phyloP scores from a whole-genome alignment of 1,139 yeast species.

The Candida tropicalis region DNA sequence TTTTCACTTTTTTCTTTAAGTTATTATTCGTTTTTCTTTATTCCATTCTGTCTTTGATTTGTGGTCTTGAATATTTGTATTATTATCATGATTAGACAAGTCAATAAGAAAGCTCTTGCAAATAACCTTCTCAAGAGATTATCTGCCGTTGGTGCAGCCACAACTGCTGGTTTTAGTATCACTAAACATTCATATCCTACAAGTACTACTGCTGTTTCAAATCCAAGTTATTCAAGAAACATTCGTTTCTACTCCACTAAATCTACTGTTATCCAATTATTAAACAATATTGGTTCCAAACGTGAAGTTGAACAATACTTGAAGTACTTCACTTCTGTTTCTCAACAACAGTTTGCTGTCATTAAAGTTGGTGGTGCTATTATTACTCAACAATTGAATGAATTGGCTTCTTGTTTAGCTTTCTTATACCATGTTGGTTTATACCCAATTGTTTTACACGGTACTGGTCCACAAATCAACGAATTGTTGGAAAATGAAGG shows the following conservation, averaged over 20 bases:
- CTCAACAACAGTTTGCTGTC: slow-evolving; percentile 96
- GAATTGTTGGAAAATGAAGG: slow-evolving; percentile 92
- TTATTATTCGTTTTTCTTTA: slow-evolving; percentile 1
- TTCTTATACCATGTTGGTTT: slow-evolving; percentile 96
- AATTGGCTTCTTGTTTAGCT: slow-evolving; percentile 93
- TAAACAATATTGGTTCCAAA: slow-evolving; percentile 95
- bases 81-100: slow-evolving; percentile 24
- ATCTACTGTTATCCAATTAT: slow-evolving; percentile 90
- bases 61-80: not conserved
- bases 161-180: slow-evolving; percentile 2
- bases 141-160: slow-evolving; percentile 6
- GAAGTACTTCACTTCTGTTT: slow-evolving; percentile 93
- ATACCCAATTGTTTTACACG: slow-evolving; percentile 95
- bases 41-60: not conserved
- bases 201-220: slow-evolving; percentile 4
- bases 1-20: slow-evolving; percentile 4
- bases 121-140: slow-evolving; percentile 9
- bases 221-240: slow-evolving; percentile 2
- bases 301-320: slow-evolving; percentile 97
- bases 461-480: slow-evolving; percentile 98
- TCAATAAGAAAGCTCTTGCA: slow-evolving; percentile 14
- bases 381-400: slow-evolving; percentile 90
- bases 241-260: slow-evolving; percentile 58
- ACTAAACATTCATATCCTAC: slow-evolving; percentile 1
- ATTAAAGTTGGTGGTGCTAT: slow-evolving; percentile 99